These are phyloP conservation scores for Urtica urens DNA, from an alignment of 306 rosid species.

Conservation along the genomic window DNA sequence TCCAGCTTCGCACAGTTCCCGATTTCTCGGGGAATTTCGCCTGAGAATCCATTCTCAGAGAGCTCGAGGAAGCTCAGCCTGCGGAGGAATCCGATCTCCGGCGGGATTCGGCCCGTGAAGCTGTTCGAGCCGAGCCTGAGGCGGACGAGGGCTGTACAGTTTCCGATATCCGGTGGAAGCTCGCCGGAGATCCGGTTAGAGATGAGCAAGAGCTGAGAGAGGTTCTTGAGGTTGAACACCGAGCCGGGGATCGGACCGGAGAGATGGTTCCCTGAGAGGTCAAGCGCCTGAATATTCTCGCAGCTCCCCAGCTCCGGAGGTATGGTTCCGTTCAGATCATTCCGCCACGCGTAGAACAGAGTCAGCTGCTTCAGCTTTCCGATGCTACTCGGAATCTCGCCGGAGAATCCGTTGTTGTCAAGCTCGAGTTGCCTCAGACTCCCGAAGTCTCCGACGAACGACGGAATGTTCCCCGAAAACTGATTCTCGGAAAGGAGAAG, in stretches of 20 bases:
- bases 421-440: constrained; percentile 69
- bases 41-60: constrained; percentile 54
- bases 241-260: constrained; percentile 59
- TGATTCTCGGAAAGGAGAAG: constrained; percentile 61
- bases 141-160: constrained; percentile 58
- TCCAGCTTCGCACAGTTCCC: constrained; percentile 72
- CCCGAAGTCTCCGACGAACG: constrained; percentile 61
- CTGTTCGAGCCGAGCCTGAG: constrained; percentile 79
- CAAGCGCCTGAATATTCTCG: constrained; percentile 78
- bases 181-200: constrained; percentile 72
- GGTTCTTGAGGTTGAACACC: constrained; percentile 66
- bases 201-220: constrained; percentile 67
- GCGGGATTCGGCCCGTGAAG: constrained; percentile 63
- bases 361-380: constrained; percentile 70
- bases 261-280: constrained; percentile 76
- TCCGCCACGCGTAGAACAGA: constrained; percentile 86
- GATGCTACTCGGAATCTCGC: constrained; percentile 58
- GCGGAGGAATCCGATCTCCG: constrained; percentile 48
- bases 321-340: constrained; percentile 65
- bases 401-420: constrained; percentile 76
- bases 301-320: constrained; percentile 65
- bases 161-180: constrained; percentile 67
- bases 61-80: constrained; percentile 70
- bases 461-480: constrained; percentile 62
- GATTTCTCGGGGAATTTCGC: constrained; percentile 56